Evolutionary conservation across 2,329 filamentous ascomycete species (phyloP).

Genomic region (Cytospora leucostoma): DNA sequence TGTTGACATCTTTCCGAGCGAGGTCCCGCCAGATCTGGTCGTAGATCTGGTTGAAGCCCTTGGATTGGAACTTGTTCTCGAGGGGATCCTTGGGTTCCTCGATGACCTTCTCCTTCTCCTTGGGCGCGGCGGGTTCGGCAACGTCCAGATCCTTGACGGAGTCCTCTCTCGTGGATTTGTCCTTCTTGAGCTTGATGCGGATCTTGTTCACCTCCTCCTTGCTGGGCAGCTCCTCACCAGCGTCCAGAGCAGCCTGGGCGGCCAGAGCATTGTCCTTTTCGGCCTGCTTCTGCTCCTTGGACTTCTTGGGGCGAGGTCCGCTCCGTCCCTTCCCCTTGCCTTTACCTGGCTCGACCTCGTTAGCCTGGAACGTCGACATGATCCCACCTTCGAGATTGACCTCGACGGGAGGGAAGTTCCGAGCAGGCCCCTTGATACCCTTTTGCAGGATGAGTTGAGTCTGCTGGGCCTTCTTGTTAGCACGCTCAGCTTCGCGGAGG

Average conservation of each 20-base stretch:
- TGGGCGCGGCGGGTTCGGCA: slow-evolving; percentile 44
- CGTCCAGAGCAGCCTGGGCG: slow-evolving; percentile 80
- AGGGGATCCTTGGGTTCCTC: slow-evolving; percentile 54
- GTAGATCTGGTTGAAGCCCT: slow-evolving; percentile 95
- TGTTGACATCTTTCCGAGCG: slow-evolving; percentile 88
- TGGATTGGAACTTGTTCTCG: slow-evolving; percentile 74
- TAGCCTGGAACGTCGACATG: slow-evolving; percentile 80
- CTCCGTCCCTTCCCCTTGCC: slow-evolving; percentile 54
- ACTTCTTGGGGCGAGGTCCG: slow-evolving; percentile 81
- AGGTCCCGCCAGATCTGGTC: slow-evolving; percentile 97
- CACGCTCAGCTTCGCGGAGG: slow-evolving; percentile 82
- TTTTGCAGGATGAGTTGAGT: slow-evolving; percentile 86
- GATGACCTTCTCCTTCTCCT: slow-evolving; percentile 46
- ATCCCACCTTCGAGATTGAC: slow-evolving; percentile 82
- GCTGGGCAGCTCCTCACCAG: slow-evolving; percentile 70
- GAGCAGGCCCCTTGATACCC: slow-evolving; percentile 76
- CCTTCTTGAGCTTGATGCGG: slow-evolving; percentile 64
- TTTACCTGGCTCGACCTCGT: slow-evolving; percentile 56
- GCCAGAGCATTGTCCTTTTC: slow-evolving; percentile 82
- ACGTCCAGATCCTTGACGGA: slow-evolving; percentile 40
- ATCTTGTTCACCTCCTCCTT: slow-evolving; percentile 61
- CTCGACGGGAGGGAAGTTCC: slow-evolving; percentile 68
- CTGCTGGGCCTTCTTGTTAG: slow-evolving; percentile 88
- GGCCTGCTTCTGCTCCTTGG: slow-evolving; percentile 79
- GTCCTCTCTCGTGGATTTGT: slow-evolving; percentile 42